Percentiles rank a stretch among this genome's conserved stretches.
Evolutionary conservation across 2,329 filamentous ascomycete species (phyloP).

Genomic region (Ceratocystis ficicola): DNA sequence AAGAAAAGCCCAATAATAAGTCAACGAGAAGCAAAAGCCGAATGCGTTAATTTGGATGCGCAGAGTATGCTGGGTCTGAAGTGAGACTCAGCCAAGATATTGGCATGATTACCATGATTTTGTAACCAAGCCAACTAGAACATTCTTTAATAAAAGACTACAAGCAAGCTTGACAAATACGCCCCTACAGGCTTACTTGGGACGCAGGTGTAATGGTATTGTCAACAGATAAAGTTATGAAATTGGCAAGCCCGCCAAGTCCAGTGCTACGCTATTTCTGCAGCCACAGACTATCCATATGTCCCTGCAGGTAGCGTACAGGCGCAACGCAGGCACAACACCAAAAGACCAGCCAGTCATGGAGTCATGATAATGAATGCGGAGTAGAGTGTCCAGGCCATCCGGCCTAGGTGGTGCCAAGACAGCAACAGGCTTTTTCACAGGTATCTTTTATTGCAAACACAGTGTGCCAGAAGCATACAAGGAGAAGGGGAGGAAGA

Average conservation of each 20-base stretch:
- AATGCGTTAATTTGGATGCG: not conserved
- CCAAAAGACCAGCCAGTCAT: not conserved
- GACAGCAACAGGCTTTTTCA: not conserved
- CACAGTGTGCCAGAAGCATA: not conserved
- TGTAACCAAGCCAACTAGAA: slow-evolving; percentile 3
- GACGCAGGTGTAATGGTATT: not conserved
- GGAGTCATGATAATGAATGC: too few relatives aligned
- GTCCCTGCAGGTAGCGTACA: too few relatives aligned
- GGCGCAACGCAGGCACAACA: not conserved
- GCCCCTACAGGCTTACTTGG: not conserved
- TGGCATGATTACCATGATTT: not conserved
- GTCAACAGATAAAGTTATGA: not conserved
- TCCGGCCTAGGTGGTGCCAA: not conserved
- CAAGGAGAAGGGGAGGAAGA: not conserved
- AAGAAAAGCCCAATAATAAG: not conserved
- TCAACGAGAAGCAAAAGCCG: not conserved
- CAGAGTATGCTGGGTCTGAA: not conserved
- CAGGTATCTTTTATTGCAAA: not conserved
- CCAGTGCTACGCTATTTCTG: not conserved
- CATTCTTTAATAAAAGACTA: not conserved
- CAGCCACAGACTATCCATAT: not conserved
- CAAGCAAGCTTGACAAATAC: not conserved
- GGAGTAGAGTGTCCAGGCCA: not conserved
- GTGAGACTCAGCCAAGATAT: not conserved
- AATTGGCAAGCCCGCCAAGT: not conserved